These are phyloP conservation scores for Podospora anserina DNA, from an alignment of 495 filamentous ascomycete species.

Conservation along the genomic window DNA sequence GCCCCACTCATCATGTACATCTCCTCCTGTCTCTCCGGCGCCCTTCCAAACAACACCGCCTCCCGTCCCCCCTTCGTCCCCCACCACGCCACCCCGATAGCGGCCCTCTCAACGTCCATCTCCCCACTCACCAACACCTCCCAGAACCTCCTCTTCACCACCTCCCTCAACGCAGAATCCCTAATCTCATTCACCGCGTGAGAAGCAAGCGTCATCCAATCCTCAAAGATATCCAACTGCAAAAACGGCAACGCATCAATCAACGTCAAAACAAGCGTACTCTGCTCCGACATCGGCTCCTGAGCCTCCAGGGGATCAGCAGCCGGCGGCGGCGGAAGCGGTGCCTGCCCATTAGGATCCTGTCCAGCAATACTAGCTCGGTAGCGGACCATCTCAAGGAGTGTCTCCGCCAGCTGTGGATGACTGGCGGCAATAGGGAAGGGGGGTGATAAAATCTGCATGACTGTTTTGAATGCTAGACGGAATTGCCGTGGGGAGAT, in stretches of 20 bases:
- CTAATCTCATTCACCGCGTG: constrained; percentile 61
- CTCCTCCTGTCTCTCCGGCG: constrained; percentile 6
- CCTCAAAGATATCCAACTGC: constrained; percentile 62
- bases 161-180: constrained; percentile 58
- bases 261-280: constrained; percentile 72
- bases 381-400: constrained; percentile 78
- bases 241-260: constrained; percentile 80
- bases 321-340: constrained; percentile 28
- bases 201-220: constrained; percentile 62
- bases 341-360: constrained; percentile 46
- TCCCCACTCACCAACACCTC: constrained; percentile 78
- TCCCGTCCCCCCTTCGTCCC: constrained; percentile 44
- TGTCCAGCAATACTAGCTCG: constrained; percentile 43
- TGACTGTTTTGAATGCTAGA: constrained; percentile 84
- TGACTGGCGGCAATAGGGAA: constrained; percentile 66
- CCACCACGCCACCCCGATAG: constrained; percentile 88
- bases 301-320: constrained; percentile 19
- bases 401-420: constrained; percentile 69
- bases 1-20: constrained; percentile 35
- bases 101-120: constrained; percentile 85
- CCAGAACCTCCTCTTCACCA: constrained; percentile 78
- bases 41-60: constrained; percentile 32
- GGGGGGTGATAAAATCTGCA: constrained; percentile 82
- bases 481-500: constrained; percentile 89
- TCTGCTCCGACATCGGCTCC: constrained; percentile 67